Evolutionary conservation across 768 basidiomycete genomes (phyloP), one percentile per base, ranked within the genome.

Genomic region (Pleurotus sapidus): DNA sequence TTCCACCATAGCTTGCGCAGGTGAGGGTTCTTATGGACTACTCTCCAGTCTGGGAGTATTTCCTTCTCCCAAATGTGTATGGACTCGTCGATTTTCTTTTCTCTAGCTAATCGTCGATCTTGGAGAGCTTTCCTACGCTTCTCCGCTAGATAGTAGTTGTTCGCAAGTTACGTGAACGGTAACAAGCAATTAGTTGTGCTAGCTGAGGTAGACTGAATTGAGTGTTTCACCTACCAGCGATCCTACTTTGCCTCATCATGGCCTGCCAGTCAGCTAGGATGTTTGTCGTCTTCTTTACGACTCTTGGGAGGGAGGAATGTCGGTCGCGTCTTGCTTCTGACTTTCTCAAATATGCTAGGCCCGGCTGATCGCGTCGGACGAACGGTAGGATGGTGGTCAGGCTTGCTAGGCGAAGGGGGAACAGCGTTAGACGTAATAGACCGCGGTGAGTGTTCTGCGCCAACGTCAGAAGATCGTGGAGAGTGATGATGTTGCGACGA

Each of bases 221-320:
- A 24, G 49, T 17, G 38, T 53, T 50, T 8, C 8, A 72, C 80
- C 67, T 59, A 93, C 93, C 91, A 61, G 87, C 82, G 15, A 72
- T 70, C 53, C 88, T 84, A 72, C 90, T 93, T 46, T 77, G 84
- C 61, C 84, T 86, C 88, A 94, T 92, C 92, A 96, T 96, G 34
- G 78, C 72, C 65, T 92, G 83, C 89, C 93, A 95, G 66, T 89
- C 89, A 3, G 86, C 83, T 67, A 93, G 76, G 71, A n/a, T 96
- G 94, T 62, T 88, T 95, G 48, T 77, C 70, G 65, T 95, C 93
- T 70, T 96, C 93, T 57, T 81, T 67, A 25, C 80, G 81, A 48
- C 71, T 74, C 67, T 96, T 96, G 5, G 93, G 93, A 20, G 94
- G 94, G n/a, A 95, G 76, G 67, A 87, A 88, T 4, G 79, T 70